Conservation (phyloP, 805 yeast genomes). For the Tetrapisispora taiwanensis region DNA sequence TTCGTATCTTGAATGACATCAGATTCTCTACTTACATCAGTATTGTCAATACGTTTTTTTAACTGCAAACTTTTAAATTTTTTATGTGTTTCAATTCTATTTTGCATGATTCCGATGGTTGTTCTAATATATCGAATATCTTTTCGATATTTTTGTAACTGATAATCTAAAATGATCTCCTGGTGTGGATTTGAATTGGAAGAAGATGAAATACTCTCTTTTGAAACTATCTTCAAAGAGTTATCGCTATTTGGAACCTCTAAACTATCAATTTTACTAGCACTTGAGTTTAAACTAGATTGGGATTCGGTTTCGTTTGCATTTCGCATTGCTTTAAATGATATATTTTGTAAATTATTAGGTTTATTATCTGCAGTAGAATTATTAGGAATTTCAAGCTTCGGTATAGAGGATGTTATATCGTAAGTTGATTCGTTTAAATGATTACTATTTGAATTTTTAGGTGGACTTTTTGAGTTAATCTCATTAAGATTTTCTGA, state of each 20-base stretch:
- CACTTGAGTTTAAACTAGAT: background rate
- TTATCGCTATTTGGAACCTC: background rate
- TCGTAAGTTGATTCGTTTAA: background rate
- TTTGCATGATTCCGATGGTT: constrained; percentile 19
- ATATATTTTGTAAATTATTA: background rate
- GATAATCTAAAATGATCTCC: constrained; percentile 12
- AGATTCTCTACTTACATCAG: constrained; percentile 11
- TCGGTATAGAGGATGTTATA: background rate
- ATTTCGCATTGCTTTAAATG: background rate
- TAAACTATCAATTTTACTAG: background rate
- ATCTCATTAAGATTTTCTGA: background rate
- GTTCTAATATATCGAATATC: constrained; percentile 19
- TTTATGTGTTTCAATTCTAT: constrained; percentile 20
- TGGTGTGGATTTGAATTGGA: background rate
- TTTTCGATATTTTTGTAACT: constrained; percentile 19
- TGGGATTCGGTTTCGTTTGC: background rate
- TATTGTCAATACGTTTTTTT: constrained; percentile 8
- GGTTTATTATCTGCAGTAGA: background rate
- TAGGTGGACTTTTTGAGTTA: background rate
- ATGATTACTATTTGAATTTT: background rate
- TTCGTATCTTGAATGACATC: constrained; percentile 13
- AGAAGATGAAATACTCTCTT: no score
- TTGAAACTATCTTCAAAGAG: background rate
- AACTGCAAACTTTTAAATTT: constrained; percentile 12
- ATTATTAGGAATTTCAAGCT: background rate